Percentiles rank a stretch among this genome's conserved stretches.
These are phyloP conservation scores for Entomortierella beljakovae DNA, from an alignment of 192 early-diverging fungal genomes.

Conservation along the genomic window DNA sequence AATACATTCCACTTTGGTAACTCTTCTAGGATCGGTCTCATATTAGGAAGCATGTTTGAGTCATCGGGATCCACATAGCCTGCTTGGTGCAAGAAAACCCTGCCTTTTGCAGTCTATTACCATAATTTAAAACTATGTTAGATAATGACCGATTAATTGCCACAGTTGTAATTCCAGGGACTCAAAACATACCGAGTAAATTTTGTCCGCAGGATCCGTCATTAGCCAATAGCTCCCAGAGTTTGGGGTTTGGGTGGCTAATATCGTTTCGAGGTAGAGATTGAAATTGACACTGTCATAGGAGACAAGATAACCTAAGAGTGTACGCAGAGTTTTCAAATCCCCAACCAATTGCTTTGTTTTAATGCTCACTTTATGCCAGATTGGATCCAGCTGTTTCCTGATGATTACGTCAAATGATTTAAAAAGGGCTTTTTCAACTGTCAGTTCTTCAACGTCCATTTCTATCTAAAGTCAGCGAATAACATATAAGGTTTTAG, in stretches of 20 bases:
- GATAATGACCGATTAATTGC: slow-evolving; percentile 27
- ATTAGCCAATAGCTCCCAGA: slow-evolving; percentile 83
- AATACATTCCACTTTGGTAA: slow-evolving; percentile 93
- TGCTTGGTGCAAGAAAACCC: slow-evolving; percentile 53
- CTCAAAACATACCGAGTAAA: slow-evolving; percentile 72
- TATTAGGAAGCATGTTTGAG: slow-evolving; percentile 71
- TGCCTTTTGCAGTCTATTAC: slow-evolving; percentile 56
- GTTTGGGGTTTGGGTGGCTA: slow-evolving; percentile 65
- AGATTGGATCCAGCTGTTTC: slow-evolving; percentile 84
- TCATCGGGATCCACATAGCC: slow-evolving; percentile 48
- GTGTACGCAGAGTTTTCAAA: slow-evolving; percentile 73
- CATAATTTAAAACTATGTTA: not conserved
- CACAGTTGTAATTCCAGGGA: not conserved
- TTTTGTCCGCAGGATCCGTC: slow-evolving; percentile 85
- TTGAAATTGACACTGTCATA: slow-evolving; percentile 94
- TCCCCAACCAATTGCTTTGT: slow-evolving; percentile 84
- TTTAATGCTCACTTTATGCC: slow-evolving; percentile 83
- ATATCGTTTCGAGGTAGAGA: slow-evolving; percentile 85
- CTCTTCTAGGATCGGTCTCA: slow-evolving; percentile 84
- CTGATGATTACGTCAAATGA: slow-evolving; percentile 87
- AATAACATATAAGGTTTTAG: not conserved
- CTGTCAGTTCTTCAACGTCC: slow-evolving; percentile 83
- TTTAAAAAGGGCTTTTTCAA: slow-evolving; percentile 88
- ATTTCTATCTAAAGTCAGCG: slow-evolving; percentile 57
- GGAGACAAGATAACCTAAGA: slow-evolving; percentile 82